Percentiles rank a stretch among this genome's conserved stretches.
Evolutionary conservation across 805 yeast genomes (phyloP).

Genomic region (Wickerhamomyces chaumierensis): DNA sequence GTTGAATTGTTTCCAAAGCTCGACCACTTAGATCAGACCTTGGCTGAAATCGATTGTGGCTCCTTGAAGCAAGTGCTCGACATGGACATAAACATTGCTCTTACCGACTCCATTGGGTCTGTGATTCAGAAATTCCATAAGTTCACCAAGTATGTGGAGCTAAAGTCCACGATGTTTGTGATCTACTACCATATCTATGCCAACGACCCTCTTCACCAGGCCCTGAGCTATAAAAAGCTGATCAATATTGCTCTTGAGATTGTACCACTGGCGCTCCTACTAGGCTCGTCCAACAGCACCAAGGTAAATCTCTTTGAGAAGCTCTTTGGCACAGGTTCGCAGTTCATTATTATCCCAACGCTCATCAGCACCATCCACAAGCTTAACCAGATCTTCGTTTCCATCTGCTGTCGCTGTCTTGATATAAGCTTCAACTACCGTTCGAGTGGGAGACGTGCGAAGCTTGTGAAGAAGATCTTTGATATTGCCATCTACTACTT

Average conservation of each 20-base stretch:
- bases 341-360: slow-evolving; percentile 13
- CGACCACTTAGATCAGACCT: slow-evolving; percentile 24
- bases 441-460: too few species aligned
- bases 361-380: slow-evolving; percentile 13
- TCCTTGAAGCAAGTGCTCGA: slow-evolving; percentile 19
- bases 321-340: slow-evolving; percentile 16
- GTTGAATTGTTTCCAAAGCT: slow-evolving; percentile 25
- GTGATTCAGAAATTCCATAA: slow-evolving; percentile 16
- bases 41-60: slow-evolving; percentile 21
- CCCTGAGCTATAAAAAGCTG: slow-evolving; percentile 6
- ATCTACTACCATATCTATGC: slow-evolving; percentile 17
- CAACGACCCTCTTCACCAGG: slow-evolving; percentile 7
- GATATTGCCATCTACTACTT: slow-evolving; percentile 3
- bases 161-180: slow-evolving; percentile 16
- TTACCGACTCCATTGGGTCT: too few species aligned
- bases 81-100: too few species aligned
- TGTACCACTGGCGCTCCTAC: slow-evolving; percentile 14
- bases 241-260: slow-evolving; percentile 14
- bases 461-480: slow-evolving; percentile 14
- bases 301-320: slow-evolving; percentile 16
- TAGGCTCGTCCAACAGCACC: slow-evolving; percentile 15
- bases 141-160: slow-evolving; percentile 18
- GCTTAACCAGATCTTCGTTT: slow-evolving; percentile 8
- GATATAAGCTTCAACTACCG: slow-evolving; percentile 18
- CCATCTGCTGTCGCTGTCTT: slow-evolving; percentile 18